phyloP scores from a whole-genome alignment of 2,329 filamentous ascomycete species.

The Nothophoma quercina region DNA sequence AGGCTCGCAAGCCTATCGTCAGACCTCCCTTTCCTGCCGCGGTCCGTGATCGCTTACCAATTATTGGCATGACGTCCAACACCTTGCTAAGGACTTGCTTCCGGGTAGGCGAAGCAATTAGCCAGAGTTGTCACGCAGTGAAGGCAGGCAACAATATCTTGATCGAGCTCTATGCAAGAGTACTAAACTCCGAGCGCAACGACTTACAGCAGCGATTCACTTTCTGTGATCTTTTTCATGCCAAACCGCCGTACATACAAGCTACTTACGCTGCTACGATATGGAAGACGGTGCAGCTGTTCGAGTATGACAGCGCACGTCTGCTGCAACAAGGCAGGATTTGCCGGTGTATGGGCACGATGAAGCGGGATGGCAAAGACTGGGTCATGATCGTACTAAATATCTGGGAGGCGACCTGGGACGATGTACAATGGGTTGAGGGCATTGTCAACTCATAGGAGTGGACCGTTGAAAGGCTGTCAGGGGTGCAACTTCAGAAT shows the following conservation, averaged over 20 bases:
- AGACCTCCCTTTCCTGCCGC: conserved; percentile 60
- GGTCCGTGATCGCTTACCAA: conserved; percentile 60
- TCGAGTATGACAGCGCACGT: conserved; percentile 55
- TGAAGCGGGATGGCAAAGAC: conserved; percentile 54
- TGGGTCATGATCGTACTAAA: conserved; percentile 58
- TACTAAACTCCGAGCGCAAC: conserved; percentile 66
- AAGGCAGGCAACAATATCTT: conserved; percentile 59
- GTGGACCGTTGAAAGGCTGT: neutral
- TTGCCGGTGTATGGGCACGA: conserved; percentile 58
- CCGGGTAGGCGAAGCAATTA: conserved; percentile 67
- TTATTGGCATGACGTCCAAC: conserved; percentile 60
- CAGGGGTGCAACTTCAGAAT: conserved; percentile 3
- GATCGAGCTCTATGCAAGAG: conserved; percentile 70
- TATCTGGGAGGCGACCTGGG: conserved; percentile 62
- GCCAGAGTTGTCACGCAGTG: conserved; percentile 55
- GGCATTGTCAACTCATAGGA: conserved; percentile 48
- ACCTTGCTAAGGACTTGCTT: conserved; percentile 67
- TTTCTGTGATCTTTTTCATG: conserved; percentile 69
- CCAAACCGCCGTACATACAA: conserved; percentile 63
- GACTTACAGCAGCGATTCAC: conserved; percentile 66
- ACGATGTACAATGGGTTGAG: conserved; percentile 61
- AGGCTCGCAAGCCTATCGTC: conserved; percentile 54
- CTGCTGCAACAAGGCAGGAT: conserved; percentile 55
- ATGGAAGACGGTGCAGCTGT: conserved; percentile 56
- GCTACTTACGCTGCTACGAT: conserved; percentile 52